Evolutionary conservation across 768 basidiomycete species (phyloP).

Genomic region (Leucocoprinus birnbaumii): DNA sequence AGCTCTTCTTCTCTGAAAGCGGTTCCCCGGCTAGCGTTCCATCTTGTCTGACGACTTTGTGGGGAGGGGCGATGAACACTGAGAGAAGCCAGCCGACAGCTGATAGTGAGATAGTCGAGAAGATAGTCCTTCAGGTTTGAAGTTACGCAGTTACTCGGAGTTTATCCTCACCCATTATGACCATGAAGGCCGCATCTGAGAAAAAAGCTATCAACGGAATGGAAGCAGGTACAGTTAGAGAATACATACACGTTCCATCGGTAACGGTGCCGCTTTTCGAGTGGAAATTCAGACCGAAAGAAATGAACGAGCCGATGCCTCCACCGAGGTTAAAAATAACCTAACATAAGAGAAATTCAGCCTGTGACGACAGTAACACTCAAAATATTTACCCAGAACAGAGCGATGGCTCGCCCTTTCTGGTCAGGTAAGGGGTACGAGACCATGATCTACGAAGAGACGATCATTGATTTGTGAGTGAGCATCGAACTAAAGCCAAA

Average conservation of each 20-base stretch:
- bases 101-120: not conserved
- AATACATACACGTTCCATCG: slow-evolving; percentile 24
- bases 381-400: slow-evolving; percentile 20
- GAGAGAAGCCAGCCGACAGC: slow-evolving; percentile 23
- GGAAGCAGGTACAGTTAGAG: not conserved
- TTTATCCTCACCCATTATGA: slow-evolving; percentile 22
- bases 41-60: slow-evolving; percentile 23
- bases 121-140: not conserved
- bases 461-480: not conserved
- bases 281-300: slow-evolving; percentile 25
- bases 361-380: not conserved
- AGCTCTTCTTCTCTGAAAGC: slow-evolving; percentile 14
- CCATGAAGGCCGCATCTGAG: slow-evolving; percentile 26
- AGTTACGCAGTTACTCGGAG: not conserved
- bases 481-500: not conserved
- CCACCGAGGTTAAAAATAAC: slow-evolving; percentile 28
- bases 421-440: slow-evolving; percentile 26
- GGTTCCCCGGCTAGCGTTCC: slow-evolving; percentile 21
- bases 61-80: slow-evolving; percentile 20
- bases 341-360: slow-evolving; percentile 1
- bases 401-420: slow-evolving; percentile 23
- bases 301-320: slow-evolving; percentile 28
- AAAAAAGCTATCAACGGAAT: not conserved
- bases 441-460: slow-evolving; percentile 24
- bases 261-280: slow-evolving; percentile 25